A percentile compares a stretch with the other conserved stretches of the same genome.
These are phyloP conservation scores for Flammula alnicola DNA, from an alignment of 1,284 basidiomycete genomes.

Conservation along the genomic window DNA sequence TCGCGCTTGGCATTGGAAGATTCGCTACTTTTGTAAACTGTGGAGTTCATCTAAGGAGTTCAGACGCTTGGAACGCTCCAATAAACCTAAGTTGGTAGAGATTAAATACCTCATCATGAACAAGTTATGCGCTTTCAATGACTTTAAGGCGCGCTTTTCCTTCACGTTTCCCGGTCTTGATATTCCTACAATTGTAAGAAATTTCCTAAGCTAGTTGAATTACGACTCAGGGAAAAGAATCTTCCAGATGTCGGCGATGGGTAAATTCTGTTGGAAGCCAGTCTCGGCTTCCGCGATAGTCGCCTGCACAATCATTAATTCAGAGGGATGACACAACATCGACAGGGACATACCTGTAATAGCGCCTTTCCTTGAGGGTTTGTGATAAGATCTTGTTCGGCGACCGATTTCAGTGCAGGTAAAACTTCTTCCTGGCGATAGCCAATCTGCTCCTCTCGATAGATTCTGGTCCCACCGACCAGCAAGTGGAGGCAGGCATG, in stretches of 20 bases:
- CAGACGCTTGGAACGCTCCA: too few species aligned
- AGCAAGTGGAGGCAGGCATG: constrained; percentile 1
- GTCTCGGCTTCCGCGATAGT: constrained; percentile 1
- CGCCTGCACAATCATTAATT: neutral
- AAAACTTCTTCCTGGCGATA: constrained; percentile 3
- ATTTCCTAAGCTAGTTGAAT: too few species aligned
- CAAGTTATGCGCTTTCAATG: too few species aligned
- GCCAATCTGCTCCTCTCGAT: constrained; percentile 6
- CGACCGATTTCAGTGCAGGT: constrained; percentile 2
- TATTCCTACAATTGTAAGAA: neutral
- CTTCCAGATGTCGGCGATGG: constrained; percentile 1
- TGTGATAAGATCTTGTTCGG: constrained; percentile 1
- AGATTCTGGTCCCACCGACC: constrained; percentile 2
- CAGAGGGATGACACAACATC: neutral
- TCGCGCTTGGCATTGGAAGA: too few species aligned
- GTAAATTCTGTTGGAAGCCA: neutral
- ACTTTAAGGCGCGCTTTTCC: too few species aligned
- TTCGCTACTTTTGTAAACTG: too few species aligned
- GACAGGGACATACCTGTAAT: neutral
- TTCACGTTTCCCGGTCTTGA: too few species aligned
- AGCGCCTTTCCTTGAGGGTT: constrained; percentile 1
- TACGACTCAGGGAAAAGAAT: constrained; percentile 4
- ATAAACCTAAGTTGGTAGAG: too few species aligned
- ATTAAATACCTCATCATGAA: too few species aligned
- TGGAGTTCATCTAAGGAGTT: too few species aligned